Conservation (phyloP, 1,284 basidiomycete genomes). For the Sporisorium reilianum region DNA sequence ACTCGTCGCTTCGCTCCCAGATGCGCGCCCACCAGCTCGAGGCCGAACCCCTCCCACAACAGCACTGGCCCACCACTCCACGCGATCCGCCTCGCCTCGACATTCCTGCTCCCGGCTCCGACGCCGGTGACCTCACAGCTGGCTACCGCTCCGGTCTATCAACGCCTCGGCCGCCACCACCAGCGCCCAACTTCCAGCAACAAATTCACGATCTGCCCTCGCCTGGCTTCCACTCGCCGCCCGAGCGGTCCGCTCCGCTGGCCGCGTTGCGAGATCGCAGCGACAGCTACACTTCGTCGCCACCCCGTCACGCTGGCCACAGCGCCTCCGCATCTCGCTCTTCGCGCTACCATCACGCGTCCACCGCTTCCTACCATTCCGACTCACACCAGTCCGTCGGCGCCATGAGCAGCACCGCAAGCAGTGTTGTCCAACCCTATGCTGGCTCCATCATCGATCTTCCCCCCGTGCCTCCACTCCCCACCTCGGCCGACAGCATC, state of each 20-base stretch:
- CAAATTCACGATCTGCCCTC: slow-evolving; percentile 30
- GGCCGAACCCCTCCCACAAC: slow-evolving; percentile 13
- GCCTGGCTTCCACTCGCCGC: slow-evolving; percentile 34
- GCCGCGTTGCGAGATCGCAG: slow-evolving; percentile 19
- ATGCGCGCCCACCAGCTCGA: slow-evolving; percentile 32
- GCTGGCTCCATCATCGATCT: slow-evolving; percentile 25
- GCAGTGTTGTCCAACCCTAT: slow-evolving; percentile 25
- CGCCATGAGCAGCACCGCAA: slow-evolving; percentile 41
- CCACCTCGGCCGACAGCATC: slow-evolving; percentile 26
- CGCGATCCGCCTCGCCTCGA: slow-evolving; percentile 33
- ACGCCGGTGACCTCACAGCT: slow-evolving; percentile 45
- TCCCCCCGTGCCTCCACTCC: slow-evolving; percentile 55
- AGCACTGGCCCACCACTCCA: slow-evolving; percentile 33
- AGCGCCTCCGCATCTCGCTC: slow-evolving; percentile 29
- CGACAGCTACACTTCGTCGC: slow-evolving; percentile 38
- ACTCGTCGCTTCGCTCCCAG: slow-evolving; percentile 34
- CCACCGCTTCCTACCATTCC: slow-evolving; percentile 38
- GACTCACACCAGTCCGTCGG: slow-evolving; percentile 43
- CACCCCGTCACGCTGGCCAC: slow-evolving; percentile 29
- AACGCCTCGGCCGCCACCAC: slow-evolving; percentile 34
- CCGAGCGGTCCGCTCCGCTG: slow-evolving; percentile 19
- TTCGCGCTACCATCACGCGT: slow-evolving; percentile 43
- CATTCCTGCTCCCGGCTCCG: slow-evolving; percentile 29
- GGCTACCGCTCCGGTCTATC: slow-evolving; percentile 44
- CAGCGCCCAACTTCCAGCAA: slow-evolving; percentile 14